Evolutionary conservation across 306 rosid species (phyloP).

Genomic region (barrel medic (Medicago truncatula)): MtrunA17r5.0-ANR NC_053047.1:12776501-12777000

Average conservation of each 20-base stretch:
- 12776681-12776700: slow-evolving; percentile 82
- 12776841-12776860: not conserved
- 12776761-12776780: slow-evolving; percentile 88
- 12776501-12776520: slow-evolving; percentile 16
- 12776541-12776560: slow-evolving; percentile 94
- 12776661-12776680: slow-evolving; percentile 75
- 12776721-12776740: slow-evolving; percentile 54
- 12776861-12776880: not conserved
- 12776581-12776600: slow-evolving; percentile 83
- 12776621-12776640: slow-evolving; percentile 63
- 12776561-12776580: slow-evolving; percentile 83
- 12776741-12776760: slow-evolving; percentile 89
- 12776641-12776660: slow-evolving; percentile 64
- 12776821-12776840: not conserved
- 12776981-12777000: not conserved
- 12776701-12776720: slow-evolving; percentile 72
- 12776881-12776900: too few species aligned
- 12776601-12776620: slow-evolving; percentile 88
- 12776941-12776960: too few species aligned
- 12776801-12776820: slow-evolving; percentile 60
- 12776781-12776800: slow-evolving; percentile 84
- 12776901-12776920: too few species aligned
- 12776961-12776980: not conserved
- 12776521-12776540: slow-evolving; percentile 53
- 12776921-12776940: too few species aligned